A percentile compares a stretch with the other conserved stretches of the same genome.
Conservation (phyloP, 441 rosid species). For the Pelargonium fulgidum region DNA sequence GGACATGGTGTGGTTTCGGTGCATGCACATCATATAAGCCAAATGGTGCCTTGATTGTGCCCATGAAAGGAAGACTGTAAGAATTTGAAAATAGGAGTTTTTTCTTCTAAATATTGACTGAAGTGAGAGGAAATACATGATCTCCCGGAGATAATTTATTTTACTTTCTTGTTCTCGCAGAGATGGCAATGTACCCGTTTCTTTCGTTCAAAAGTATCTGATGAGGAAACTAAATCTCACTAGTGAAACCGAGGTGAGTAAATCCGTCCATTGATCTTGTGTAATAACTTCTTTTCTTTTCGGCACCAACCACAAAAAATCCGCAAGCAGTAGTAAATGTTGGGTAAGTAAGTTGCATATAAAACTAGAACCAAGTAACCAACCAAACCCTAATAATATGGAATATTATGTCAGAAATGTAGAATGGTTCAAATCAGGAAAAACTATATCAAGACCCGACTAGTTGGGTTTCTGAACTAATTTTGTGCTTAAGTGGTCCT, state of each 20-base stretch:
- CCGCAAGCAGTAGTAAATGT: background rate
- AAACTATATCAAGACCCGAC: too few relatives aligned
- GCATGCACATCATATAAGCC: too few relatives aligned
- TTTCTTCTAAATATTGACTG: background rate
- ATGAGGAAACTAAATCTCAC: constrained; percentile 70
- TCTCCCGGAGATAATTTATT: constrained; percentile 10
- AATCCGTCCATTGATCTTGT: constrained; percentile 1
- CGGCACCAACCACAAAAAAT: background rate
- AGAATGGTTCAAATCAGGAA: too few relatives aligned
- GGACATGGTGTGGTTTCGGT: too few relatives aligned
- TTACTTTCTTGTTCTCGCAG: constrained; percentile 34
- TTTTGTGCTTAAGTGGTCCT: too few relatives aligned
- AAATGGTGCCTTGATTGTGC: too few relatives aligned
- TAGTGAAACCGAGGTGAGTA: constrained; percentile 74
- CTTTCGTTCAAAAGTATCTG: constrained; percentile 80
- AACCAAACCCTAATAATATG: too few relatives aligned
- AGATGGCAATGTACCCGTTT: constrained; percentile 79
- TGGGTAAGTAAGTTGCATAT: too few relatives aligned
- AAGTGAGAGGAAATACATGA: constrained; percentile 1
- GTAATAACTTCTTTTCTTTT: background rate
- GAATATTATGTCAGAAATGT: too few relatives aligned
- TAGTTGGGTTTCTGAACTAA: too few relatives aligned
- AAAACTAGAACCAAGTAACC: too few relatives aligned
- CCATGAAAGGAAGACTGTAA: background rate
- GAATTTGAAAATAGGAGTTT: background rate